Percentiles rank a stretch among this genome's conserved stretches.
Conservation (phyloP, 495 filamentous ascomycete genomes). For the Penicillium tannophilum region DNA sequence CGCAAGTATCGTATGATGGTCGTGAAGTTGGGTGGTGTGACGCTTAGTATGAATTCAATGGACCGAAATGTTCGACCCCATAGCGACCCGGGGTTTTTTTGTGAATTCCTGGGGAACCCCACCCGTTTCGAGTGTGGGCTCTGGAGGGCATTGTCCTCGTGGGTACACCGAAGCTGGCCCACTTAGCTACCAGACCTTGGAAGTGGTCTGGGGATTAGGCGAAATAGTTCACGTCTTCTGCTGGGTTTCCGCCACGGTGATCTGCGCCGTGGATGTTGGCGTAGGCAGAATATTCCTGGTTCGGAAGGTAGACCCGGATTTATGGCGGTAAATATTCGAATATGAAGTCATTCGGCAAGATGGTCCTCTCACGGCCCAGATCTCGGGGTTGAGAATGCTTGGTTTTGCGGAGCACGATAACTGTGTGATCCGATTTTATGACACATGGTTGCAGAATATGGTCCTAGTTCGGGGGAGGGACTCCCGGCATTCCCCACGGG, state of each 20-base stretch:
- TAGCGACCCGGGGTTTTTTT: constrained; percentile 20
- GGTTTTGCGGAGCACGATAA: not conserved
- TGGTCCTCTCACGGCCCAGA: constrained; percentile 6
- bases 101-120: constrained; percentile 23
- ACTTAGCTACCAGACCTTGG: constrained; percentile 12
- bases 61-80: constrained; percentile 7
- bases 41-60: constrained; percentile 4
- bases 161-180: constrained; percentile 19
- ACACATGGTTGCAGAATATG: constrained; percentile 7
- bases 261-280: constrained; percentile 12
- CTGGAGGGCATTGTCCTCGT: constrained; percentile 9
- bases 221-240: constrained; percentile 4
- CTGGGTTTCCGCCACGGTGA: not conserved
- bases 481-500: not conserved
- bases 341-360: constrained; percentile 16
- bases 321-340: constrained; percentile 1
- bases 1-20: constrained; percentile 6
- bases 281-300: constrained; percentile 21
- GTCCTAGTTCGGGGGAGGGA: not conserved
- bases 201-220: constrained; percentile 10
- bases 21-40: not conserved
- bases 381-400: constrained; percentile 4
- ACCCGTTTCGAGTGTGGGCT: constrained; percentile 20
- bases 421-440: constrained; percentile 11
- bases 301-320: constrained; percentile 26